These are phyloP conservation scores for Cladophialophora exuberans DNA, from an alignment of 2,329 filamentous ascomycete genomes.

Conservation along the genomic window DNA sequence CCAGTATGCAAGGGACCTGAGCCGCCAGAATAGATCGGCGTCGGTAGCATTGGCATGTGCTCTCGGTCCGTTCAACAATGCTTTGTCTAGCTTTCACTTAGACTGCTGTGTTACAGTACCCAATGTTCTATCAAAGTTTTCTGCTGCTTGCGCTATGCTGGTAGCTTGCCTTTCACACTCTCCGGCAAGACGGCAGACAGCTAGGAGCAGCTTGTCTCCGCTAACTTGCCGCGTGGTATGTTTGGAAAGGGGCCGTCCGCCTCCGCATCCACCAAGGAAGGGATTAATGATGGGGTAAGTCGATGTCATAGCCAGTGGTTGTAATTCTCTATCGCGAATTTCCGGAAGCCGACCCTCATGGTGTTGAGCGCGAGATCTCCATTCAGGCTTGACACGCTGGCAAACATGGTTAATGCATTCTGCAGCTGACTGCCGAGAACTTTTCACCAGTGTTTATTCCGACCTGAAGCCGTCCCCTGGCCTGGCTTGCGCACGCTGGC, in stretches of 20 bases:
- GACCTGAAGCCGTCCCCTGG: not conserved
- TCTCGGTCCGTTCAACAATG: not conserved
- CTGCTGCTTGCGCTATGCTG: not conserved
- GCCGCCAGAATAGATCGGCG: not conserved
- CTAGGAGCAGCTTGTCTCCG: not conserved
- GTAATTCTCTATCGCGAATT: slow-evolving; percentile 6
- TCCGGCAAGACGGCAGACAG: not conserved
- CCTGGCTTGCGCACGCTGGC: not conserved
- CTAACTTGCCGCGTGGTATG: slow-evolving; percentile 7
- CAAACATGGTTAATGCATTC: not conserved
- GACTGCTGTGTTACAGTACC: not conserved
- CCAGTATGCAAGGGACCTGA: not conserved
- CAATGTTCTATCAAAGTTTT: not conserved
- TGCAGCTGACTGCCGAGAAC: slow-evolving; percentile 1
- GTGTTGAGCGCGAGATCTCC: not conserved
- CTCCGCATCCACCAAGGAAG: slow-evolving; percentile 22
- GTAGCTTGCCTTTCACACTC: slow-evolving; percentile 6
- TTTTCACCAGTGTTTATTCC: not conserved
- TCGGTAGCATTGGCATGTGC: slow-evolving; percentile 6
- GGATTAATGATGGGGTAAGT: slow-evolving; percentile 3
- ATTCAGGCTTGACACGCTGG: not conserved
- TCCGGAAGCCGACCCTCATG: not conserved
- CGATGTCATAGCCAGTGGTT: slow-evolving; percentile 1
- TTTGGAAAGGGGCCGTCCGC: slow-evolving; percentile 19
- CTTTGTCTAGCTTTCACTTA: too few species aligned